A percentile compares a stretch with the other conserved stretches of the same genome.
These are phyloP conservation scores for Persicaria maculosa DNA, from an alignment of 148 eudicot species.

Conservation along the genomic window DNA sequence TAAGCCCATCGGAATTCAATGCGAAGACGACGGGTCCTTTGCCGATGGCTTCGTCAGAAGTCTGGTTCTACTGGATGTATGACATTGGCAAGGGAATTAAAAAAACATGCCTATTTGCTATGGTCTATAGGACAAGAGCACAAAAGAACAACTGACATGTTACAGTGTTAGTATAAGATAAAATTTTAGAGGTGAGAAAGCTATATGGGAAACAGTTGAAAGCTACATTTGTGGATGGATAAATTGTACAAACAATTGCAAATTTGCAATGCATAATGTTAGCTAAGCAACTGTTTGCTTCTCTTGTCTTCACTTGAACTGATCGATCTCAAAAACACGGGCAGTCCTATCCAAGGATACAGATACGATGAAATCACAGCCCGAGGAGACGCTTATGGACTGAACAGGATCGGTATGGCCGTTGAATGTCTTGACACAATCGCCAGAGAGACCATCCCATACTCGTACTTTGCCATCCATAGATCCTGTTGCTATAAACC, in stretches of 20 bases:
- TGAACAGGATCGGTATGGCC: conserved; percentile 67
- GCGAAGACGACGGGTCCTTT: neutral
- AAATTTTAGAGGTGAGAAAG: no score
- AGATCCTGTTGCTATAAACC: conserved; percentile 66
- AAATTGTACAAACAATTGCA: no score
- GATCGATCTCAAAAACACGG: conserved; percentile 68
- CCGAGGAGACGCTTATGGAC: conserved; percentile 49
- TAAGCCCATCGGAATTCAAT: neutral
- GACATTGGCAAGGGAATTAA: no score
- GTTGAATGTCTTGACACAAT: conserved; percentile 44
- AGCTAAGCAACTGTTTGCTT: neutral
- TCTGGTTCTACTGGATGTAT: neutral
- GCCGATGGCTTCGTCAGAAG: neutral
- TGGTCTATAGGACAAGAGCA: no score
- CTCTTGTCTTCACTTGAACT: conserved; percentile 23
- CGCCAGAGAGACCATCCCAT: conserved; percentile 87
- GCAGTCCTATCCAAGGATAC: conserved; percentile 70
- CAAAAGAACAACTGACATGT: no score
- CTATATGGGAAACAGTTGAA: no score
- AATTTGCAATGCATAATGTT: no score
- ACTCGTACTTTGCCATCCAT: conserved; percentile 65
- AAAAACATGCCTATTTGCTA: no score
- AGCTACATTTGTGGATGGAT: no score
- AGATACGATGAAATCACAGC: conserved; percentile 56
- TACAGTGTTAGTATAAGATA: no score